phyloP scores from a whole-genome alignment of 805 yeast genomes.

The Candida broadrunensis region DNA sequence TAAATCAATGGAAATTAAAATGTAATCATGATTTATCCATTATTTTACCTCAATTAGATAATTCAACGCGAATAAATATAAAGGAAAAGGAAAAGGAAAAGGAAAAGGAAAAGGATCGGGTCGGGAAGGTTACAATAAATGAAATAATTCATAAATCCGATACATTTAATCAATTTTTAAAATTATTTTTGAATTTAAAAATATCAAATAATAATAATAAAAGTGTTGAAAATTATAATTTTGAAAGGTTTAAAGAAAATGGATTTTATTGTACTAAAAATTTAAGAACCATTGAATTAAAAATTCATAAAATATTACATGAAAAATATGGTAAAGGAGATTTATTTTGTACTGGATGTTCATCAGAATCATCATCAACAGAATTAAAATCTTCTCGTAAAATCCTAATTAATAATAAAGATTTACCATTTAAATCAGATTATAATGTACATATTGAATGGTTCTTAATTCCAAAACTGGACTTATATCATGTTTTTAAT shows the following conservation, averaged over 20 bases:
- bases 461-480: constrained; percentile 50
- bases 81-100: no score
- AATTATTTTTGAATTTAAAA: not conserved
- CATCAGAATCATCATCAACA: not conserved
- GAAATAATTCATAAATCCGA: not conserved
- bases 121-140: not conserved
- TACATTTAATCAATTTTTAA: not conserved
- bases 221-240: constrained; percentile 1
- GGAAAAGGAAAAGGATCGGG: not conserved
- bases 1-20: constrained; percentile 51
- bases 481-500: constrained; percentile 27
- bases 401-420: no score
- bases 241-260: constrained; percentile 15
- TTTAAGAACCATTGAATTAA: constrained; percentile 37
- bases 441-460: constrained; percentile 50
- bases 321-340: constrained; percentile 45
- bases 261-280: constrained; percentile 34
- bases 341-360: constrained; percentile 49
- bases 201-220: not conserved
- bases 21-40: constrained; percentile 45
- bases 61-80: not conserved
- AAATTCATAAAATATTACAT: constrained; percentile 39
- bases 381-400: not conserved
- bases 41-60: constrained; percentile 29
- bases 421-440: constrained; percentile 5